Conservation (phyloP, 768 basidiomycete genomes). For the Tulasnella sp. region DNA sequence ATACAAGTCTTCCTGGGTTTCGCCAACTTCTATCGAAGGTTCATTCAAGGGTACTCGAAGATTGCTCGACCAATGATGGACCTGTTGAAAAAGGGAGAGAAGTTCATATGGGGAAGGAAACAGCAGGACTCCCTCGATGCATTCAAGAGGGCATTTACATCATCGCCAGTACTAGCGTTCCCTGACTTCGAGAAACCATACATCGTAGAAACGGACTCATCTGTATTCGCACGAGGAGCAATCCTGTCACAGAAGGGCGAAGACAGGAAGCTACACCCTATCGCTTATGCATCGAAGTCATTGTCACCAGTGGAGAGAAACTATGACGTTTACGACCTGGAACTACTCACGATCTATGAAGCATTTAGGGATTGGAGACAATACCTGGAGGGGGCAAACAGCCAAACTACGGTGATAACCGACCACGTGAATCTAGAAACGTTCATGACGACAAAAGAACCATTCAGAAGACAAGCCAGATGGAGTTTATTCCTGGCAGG, state of each 20-base stretch:
- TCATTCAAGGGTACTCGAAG: too few relatives aligned
- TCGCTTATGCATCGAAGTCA: neutral
- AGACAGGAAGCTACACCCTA: neutral
- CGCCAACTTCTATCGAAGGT: too few relatives aligned
- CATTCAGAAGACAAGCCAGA: constrained; percentile 9
- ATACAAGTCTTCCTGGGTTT: too few relatives aligned
- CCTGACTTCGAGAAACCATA: constrained; percentile 3
- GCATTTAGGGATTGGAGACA: constrained; percentile 10
- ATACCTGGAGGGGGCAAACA: neutral
- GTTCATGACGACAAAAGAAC: constrained; percentile 16
- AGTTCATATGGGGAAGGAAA: neutral
- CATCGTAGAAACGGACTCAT: neutral
- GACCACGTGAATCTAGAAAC: constrained; percentile 18
- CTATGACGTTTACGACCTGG: constrained; percentile 22
- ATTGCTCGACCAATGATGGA: neutral
- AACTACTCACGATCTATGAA: constrained; percentile 18
- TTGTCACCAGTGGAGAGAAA: constrained; percentile 8
- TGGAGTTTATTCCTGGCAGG: neutral
- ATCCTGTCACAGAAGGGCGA: neutral
- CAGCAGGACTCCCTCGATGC: neutral
- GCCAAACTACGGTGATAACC: neutral
- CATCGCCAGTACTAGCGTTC: neutral
- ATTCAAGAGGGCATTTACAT: neutral
- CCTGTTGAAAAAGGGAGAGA: neutral
- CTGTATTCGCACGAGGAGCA: neutral